Percentiles rank a stretch among this genome's conserved stretches.
phyloP scores from a whole-genome alignment of 352 stramenopile genomes.

The Pythium insidiosum region DNA sequence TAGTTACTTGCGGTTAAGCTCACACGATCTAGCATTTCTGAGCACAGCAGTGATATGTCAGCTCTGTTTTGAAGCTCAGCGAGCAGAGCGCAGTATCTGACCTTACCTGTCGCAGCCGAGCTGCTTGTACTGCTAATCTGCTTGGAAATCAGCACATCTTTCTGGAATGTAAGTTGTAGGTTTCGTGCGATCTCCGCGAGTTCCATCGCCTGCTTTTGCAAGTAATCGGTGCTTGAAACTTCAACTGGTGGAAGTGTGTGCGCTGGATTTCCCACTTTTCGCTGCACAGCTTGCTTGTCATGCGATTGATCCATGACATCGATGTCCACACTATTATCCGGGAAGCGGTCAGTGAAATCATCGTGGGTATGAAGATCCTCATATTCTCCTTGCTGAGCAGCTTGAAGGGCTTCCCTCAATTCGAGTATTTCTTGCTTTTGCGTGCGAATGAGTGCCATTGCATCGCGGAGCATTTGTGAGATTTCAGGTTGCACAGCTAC shows the following conservation, averaged over 20 bases:
- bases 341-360: no score
- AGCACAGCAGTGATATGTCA: no score
- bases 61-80: no score
- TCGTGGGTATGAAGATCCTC: no score
- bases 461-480: conserved; percentile 56
- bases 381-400: no score
- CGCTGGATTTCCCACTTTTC: no score
- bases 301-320: no score
- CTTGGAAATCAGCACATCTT: conserved; percentile 14
- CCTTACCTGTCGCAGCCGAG: conserved; percentile 17
- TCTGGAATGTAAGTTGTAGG: conserved; percentile 22
- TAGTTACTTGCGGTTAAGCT: conserved; percentile 16
- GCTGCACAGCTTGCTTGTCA: no score
- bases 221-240: conserved; percentile 12
- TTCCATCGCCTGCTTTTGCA: conserved; percentile 26
- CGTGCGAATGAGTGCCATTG: conserved; percentile 51
- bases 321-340: no score
- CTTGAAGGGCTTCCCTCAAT: conserved; percentile 15
- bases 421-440: conserved; percentile 70
- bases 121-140: conserved; percentile 16
- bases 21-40: conserved; percentile 17
- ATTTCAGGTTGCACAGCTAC: conserved; percentile 27
- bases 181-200: conserved; percentile 24
- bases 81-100: no score
- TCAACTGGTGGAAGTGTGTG: neutral